phyloP scores from a whole-genome alignment of 805 yeast genomes.

The Tetrapisispora phaffii region DNA sequence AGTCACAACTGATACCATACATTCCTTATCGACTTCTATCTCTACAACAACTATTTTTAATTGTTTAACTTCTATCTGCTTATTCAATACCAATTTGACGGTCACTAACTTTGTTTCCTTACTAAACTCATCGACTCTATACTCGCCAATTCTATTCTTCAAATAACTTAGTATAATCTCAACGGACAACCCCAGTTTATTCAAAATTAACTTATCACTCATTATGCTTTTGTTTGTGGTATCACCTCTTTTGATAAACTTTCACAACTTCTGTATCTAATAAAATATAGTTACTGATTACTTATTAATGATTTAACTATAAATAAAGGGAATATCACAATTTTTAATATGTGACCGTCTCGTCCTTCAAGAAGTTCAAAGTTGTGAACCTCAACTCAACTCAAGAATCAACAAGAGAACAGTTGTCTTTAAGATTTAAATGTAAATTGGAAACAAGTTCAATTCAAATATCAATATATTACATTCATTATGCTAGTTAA shows the following conservation, averaged over 20 bases:
- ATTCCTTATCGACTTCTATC: conserved; percentile 6
- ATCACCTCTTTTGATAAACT: no score
- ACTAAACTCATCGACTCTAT: not conserved
- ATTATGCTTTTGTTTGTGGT: not conserved
- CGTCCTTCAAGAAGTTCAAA: no score
- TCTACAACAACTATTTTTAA: conserved; percentile 7
- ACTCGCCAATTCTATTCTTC: not conserved
- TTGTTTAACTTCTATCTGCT: not conserved
- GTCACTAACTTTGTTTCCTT: conserved; percentile 1
- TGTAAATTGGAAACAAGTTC: no score
- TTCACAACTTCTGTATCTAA: no score
- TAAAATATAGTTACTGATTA: no score
- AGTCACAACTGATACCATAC: conserved; percentile 12
- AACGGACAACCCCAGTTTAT: conserved; percentile 5
- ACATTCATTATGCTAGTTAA: conserved; percentile 1
- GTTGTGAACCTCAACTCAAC: no score
- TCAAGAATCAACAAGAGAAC: no score
- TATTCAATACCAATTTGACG: conserved; percentile 3
- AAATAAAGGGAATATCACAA: no score
- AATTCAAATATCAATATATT: not conserved
- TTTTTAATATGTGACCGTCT: no score
- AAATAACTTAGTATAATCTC: conserved; percentile 5
- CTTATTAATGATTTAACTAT: no score
- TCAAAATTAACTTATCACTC: conserved; percentile 3
- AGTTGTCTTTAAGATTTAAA: no score